Conservation (phyloP, 768 basidiomycete species). For the Erythrobasidium yunnanense region DNA sequence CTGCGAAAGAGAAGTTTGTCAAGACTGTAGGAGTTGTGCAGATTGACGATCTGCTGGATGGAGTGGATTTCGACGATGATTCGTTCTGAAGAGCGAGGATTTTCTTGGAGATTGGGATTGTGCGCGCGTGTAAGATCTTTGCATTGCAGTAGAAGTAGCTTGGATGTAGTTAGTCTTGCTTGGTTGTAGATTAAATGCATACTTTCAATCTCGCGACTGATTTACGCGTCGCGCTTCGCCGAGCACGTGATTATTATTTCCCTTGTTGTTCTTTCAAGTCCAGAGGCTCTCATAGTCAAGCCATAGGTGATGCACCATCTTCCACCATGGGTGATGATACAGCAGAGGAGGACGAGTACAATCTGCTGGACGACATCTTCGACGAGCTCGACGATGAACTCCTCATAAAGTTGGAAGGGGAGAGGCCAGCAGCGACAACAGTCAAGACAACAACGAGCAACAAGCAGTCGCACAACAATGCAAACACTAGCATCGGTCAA, state of each 20-base stretch:
- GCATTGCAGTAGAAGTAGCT: too few species aligned
- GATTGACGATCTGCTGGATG: too few species aligned
- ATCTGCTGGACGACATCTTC: conserved; percentile 22
- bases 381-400: conserved; percentile 11
- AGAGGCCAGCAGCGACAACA: not conserved
- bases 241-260: too few species aligned
- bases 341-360: conserved; percentile 9
- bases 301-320: too few species aligned
- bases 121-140: too few species aligned
- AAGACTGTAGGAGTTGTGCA: too few species aligned
- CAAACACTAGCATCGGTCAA: not conserved
- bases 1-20: too few species aligned
- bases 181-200: not conserved
- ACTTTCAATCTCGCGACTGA: not conserved
- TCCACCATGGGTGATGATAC: not conserved
- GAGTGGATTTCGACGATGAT: too few species aligned
- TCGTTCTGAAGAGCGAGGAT: too few species aligned
- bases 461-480: not conserved
- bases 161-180: not conserved
- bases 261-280: not conserved
- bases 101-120: too few species aligned
- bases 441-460: not conserved
- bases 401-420: not conserved
- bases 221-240: too few species aligned
- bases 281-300: too few species aligned